Conservation (phyloP, 1,284 basidiomycete species). For the Ganoderma sp. region DNA sequence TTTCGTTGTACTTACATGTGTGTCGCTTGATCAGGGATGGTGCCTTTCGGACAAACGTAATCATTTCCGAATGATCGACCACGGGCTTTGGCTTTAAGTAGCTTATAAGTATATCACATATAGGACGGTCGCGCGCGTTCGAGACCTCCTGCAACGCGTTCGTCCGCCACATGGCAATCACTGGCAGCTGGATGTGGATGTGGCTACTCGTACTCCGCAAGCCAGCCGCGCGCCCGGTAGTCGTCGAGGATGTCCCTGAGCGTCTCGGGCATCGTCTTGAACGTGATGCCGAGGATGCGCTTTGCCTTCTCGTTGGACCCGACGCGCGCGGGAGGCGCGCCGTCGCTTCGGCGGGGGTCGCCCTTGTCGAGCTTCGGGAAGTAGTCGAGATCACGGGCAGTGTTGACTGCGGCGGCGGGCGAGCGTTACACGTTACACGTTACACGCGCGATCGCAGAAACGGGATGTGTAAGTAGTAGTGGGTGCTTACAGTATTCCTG, state of each 20-base stretch:
- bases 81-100: too few species aligned
- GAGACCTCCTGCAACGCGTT: too few species aligned
- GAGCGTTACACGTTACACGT: too few species aligned
- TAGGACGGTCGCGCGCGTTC: too few species aligned
- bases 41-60: background rate
- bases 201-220: slow-evolving; percentile 8
- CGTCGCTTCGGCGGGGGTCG: background rate
- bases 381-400: slow-evolving; percentile 6
- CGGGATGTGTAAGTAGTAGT: too few species aligned
- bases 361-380: slow-evolving; percentile 21
- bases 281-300: slow-evolving; percentile 19
- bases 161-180: too few species aligned
- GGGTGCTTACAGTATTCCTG: slow-evolving; percentile 19
- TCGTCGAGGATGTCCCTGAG: slow-evolving; percentile 20
- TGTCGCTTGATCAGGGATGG: too few species aligned
- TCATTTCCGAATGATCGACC: too few species aligned
- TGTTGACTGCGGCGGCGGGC: slow-evolving; percentile 8
- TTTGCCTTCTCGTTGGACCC: slow-evolving; percentile 20
- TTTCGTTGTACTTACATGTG: too few species aligned
- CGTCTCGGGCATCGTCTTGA: slow-evolving; percentile 20
- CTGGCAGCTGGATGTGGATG: too few species aligned
- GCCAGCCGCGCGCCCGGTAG: slow-evolving; percentile 25
- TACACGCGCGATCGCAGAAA: too few species aligned
- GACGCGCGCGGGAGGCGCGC: background rate
- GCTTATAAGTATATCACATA: too few species aligned